phyloP scores from a whole-genome alignment of 2,329 filamentous ascomycete genomes.

The Coleophoma eucalyptorum region DNA sequence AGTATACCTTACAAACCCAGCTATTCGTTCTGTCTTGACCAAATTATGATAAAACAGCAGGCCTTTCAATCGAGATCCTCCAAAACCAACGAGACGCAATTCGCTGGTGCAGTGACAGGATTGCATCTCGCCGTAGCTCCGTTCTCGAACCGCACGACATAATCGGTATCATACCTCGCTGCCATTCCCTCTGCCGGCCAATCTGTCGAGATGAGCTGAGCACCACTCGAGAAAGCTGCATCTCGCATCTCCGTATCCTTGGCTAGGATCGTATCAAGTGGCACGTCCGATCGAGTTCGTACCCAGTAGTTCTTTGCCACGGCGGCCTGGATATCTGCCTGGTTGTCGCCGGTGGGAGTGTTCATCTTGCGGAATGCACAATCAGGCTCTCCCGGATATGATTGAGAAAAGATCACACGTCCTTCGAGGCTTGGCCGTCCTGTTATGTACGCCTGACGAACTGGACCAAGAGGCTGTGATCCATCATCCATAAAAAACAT shows the following conservation, averaged over 20 bases:
- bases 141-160: conserved; percentile 26
- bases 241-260: conserved; percentile 33
- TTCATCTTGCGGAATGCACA: conserved; percentile 44
- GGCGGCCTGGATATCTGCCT: conserved; percentile 10
- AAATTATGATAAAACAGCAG: too few relatives aligned
- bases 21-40: too few relatives aligned
- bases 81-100: not conserved
- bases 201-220: conserved; percentile 46
- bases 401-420: conserved; percentile 41
- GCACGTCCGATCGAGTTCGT: conserved; percentile 43
- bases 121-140: not conserved
- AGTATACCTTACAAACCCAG: too few relatives aligned
- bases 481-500: conserved; percentile 49
- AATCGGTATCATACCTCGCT: conserved; percentile 42
- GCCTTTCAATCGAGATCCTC: too few relatives aligned
- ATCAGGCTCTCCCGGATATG: conserved; percentile 37
- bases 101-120: not conserved
- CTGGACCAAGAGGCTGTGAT: conserved; percentile 26
- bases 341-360: conserved; percentile 38
- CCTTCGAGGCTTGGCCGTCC: not conserved
- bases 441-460: conserved; percentile 39
- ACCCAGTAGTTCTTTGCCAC: conserved; percentile 26
- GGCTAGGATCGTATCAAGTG: conserved; percentile 37
- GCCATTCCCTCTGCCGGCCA: conserved; percentile 43
- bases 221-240: conserved; percentile 39